These are phyloP conservation scores for Waltergamsia citrina DNA, from an alignment of 2,329 filamentous ascomycete genomes.

Conservation along the genomic window DNA sequence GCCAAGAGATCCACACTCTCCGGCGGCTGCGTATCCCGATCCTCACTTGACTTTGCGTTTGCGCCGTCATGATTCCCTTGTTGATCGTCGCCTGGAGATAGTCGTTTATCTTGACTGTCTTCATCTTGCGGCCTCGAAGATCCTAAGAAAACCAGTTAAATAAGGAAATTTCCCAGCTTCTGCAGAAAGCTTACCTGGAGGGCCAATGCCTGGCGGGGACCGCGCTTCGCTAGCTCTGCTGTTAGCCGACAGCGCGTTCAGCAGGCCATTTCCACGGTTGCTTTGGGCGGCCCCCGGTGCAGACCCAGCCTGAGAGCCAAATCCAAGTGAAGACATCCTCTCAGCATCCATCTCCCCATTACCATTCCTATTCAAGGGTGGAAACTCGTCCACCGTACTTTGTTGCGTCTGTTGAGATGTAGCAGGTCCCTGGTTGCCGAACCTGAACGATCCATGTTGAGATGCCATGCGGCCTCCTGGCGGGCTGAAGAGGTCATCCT, in stretches of 20 bases:
- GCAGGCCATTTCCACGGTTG: constrained; percentile 48
- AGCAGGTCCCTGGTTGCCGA: constrained; percentile 36
- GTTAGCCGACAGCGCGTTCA: constrained; percentile 55
- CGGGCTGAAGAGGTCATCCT: constrained; percentile 34
- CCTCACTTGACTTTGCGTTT: constrained; percentile 29
- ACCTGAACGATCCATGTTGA: constrained; percentile 42
- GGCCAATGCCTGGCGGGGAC: constrained; percentile 33
- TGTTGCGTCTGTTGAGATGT: constrained; percentile 35
- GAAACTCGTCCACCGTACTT: constrained; percentile 49
- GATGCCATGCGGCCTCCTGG: constrained; percentile 27
- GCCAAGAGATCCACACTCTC: constrained; percentile 47
- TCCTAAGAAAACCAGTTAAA: constrained; percentile 17
- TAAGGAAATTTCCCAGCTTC: no score
- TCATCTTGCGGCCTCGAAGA: constrained; percentile 26
- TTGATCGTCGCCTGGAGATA: constrained; percentile 13
- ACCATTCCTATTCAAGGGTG: constrained; percentile 46
- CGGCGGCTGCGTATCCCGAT: constrained; percentile 25
- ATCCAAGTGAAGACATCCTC: constrained; percentile 45
- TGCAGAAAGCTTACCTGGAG: constrained; percentile 18
- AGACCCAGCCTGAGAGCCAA: constrained; percentile 35
- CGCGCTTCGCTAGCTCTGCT: constrained; percentile 38
- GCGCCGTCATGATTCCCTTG: constrained; percentile 34
- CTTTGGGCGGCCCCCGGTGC: constrained; percentile 23
- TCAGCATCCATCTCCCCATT: constrained; percentile 51
- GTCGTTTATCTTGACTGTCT: constrained; percentile 22